phyloP scores from a whole-genome alignment of 169 alveolate species.

The Cryptosporidium ubiquitum region DNA sequence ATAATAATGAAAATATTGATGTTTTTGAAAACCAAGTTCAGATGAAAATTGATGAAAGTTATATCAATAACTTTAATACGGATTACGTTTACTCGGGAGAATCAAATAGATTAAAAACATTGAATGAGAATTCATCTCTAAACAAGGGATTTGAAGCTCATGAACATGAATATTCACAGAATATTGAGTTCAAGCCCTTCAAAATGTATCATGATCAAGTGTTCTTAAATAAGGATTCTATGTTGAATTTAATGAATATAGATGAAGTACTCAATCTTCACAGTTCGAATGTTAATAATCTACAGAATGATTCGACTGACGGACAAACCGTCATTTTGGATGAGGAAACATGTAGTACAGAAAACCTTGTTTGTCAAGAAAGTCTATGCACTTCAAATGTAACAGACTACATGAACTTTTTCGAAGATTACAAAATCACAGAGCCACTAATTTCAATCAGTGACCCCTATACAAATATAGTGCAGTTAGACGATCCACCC shows the following conservation, averaged over 20 bases:
- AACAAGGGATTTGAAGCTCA: constrained; percentile 1
- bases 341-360: constrained; percentile 24
- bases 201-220: constrained; percentile 54
- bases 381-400: not conserved
- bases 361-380: not conserved
- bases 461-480: constrained; percentile 34
- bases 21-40: not conserved
- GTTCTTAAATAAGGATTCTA: constrained; percentile 28
- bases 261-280: constrained; percentile 10
- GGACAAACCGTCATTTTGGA: constrained; percentile 48
- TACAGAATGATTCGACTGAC: constrained; percentile 31
- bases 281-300: not conserved
- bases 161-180: not conserved
- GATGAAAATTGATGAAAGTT: not conserved
- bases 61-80: constrained; percentile 26
- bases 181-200: constrained; percentile 50
- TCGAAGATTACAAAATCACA: constrained; percentile 33
- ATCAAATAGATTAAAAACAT: not conserved
- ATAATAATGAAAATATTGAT: not conserved
- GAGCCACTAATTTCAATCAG: constrained; percentile 66
- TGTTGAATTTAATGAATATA: constrained; percentile 22
- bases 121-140: not conserved
- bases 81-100: not conserved
- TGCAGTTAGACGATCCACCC: constrained; percentile 26
- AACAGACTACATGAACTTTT: not conserved